Percentiles rank a stretch among this genome's conserved stretches.
phyloP scores from a whole-genome alignment of 2,329 filamentous ascomycete species.

The Stachybotrys chlorohalonatus region DNA sequence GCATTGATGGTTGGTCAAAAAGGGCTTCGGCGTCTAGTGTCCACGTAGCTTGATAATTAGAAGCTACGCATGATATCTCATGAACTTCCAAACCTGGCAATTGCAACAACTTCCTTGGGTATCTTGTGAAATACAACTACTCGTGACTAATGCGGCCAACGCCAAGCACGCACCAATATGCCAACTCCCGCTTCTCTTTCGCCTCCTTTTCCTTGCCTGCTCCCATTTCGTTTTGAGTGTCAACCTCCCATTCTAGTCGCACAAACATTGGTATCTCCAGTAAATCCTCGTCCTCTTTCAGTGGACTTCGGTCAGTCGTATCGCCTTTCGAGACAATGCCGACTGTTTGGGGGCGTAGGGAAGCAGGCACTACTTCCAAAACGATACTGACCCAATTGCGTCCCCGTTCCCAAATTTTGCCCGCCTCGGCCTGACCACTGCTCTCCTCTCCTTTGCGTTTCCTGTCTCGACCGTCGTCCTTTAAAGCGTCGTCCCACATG shows the following conservation, averaged over 20 bases:
- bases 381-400: slow-evolving; percentile 94
- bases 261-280: slow-evolving; percentile 94
- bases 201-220: slow-evolving; percentile 47
- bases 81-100: slow-evolving; percentile 7
- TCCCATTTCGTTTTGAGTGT: slow-evolving; percentile 54
- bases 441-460: slow-evolving; percentile 30
- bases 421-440: slow-evolving; percentile 60
- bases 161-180: slow-evolving; percentile 92
- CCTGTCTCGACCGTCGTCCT: slow-evolving; percentile 35
- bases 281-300: slow-evolving; percentile 52
- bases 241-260: slow-evolving; percentile 79
- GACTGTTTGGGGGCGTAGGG: slow-evolving; percentile 32
- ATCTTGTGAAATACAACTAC: slow-evolving; percentile 24
- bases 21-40: slow-evolving; percentile 40
- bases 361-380: slow-evolving; percentile 72
- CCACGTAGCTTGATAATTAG: slow-evolving; percentile 39
- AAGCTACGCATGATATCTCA: slow-evolving; percentile 31
- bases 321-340: slow-evolving; percentile 20
- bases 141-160: slow-evolving; percentile 66
- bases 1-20: slow-evolving; percentile 29
- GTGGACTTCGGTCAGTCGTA: slow-evolving; percentile 32
- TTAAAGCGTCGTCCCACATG: slow-evolving; percentile 79
- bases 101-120: slow-evolving; percentile 24
- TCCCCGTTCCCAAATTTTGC: slow-evolving; percentile 92
- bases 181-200: slow-evolving; percentile 76